Base-by-base conservation (phyloP, 345 rosid species). In the Populus davidiana region DNA sequence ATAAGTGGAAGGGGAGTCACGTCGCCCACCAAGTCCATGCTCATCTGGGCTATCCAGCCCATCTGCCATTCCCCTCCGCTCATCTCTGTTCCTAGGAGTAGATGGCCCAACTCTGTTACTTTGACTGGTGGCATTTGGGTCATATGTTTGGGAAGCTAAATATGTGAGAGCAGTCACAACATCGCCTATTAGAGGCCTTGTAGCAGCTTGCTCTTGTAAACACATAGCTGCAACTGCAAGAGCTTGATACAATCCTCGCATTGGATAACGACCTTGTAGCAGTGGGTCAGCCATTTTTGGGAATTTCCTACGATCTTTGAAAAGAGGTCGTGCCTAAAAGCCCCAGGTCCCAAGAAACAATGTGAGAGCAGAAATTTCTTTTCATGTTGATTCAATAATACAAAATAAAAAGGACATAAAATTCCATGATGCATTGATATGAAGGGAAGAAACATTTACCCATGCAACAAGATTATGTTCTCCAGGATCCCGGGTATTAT, bases 151-250 rank as follows among this genome's bases (percentile, higher is more conserved):
- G 50, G 98, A 91, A 70, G 99, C 99, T 78, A 96, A 87, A 83
- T 96, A 96, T 43, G 99, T 85, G 68, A 96, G 92, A 31, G 99
- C 99, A 21, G 98, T 93, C 78, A 96, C 99, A 38, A 96, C 98
- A 44, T 96, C 99, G 0, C 98, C 98, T 2, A 96, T 94, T 65
- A 96, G 83, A 50, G 99, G 99, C 85, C 99, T 91, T 25, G 97
- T 93, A 31, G 94, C 94, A 47, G 99, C 97, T 81, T 96, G 98
- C 75, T 96, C 99, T 79, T 96, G 99, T 76, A 96, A 86, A 82
- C 99, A 96, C 98, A 96, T 94, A 64, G 99, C 98, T 63, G 98
- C 97, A 52, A 96, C 97, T 8, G 99, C 99, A 69, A 96, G 96
- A 56, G 99, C 99, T 88, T 96, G 99, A 85, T 96, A 96, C 18